These are phyloP conservation scores for Penicillium turbatum DNA, from an alignment of 495 filamentous ascomycete species.

Conservation along the genomic window DNA sequence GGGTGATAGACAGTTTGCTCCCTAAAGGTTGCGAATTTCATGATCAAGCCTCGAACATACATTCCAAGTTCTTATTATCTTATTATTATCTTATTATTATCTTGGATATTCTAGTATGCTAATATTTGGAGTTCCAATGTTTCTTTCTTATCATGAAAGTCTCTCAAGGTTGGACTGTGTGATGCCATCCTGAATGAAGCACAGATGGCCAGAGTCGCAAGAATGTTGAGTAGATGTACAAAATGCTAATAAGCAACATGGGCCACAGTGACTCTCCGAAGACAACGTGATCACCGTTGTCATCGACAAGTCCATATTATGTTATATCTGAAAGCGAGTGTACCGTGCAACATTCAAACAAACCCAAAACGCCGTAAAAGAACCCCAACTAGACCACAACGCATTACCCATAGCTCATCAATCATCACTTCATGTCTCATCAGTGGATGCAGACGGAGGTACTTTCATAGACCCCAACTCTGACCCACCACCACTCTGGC, in stretches of 20 bases:
- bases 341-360: background rate
- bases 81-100: no score
- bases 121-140: no score
- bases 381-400: background rate
- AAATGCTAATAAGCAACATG: conserved; percentile 1
- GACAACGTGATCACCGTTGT: background rate
- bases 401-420: conserved; percentile 3
- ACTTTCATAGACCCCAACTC: conserved; percentile 58
- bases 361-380: conserved; percentile 15
- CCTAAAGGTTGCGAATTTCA: no score
- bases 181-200: background rate
- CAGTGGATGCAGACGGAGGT: conserved; percentile 21
- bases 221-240: conserved; percentile 5
- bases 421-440: conserved; percentile 24
- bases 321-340: background rate
- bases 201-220: background rate
- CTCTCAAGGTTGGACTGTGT: background rate
- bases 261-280: background rate
- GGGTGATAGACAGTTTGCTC: background rate
- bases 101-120: background rate
- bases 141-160: background rate
- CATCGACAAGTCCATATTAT: background rate
- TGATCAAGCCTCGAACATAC: no score
- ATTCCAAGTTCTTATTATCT: background rate
- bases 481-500: conserved; percentile 66